Base-by-base conservation (phyloP, 2,329 filamentous ascomycete genomes). In the Phoma sp. region DNA sequence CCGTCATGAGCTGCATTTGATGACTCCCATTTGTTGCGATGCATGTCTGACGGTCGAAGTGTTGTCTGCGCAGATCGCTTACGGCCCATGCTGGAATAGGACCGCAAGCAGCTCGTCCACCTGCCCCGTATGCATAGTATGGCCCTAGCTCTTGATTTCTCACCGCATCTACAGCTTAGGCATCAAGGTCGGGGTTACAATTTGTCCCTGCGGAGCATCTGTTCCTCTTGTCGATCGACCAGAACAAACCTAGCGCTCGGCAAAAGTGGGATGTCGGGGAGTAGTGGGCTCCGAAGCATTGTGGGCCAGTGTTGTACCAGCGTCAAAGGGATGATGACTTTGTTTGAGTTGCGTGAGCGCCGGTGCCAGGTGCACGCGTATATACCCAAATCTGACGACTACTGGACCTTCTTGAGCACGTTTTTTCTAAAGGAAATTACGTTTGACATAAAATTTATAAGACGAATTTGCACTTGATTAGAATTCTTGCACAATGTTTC, bases 381-480 rank as follows among this genome's bases (percentile, higher is more conserved):
- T 51, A 32, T 43, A 46, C 5, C 25, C 37, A 32, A n/a, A 2
- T 32, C 29, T 35, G 52, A 32, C 41, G 45, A 10, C n/a, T 43
- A 7, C 36, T 46, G 52, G 41, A 27, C 10, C 1, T 38, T 9
- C 22, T 32, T 9, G 36, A 45, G 40, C 52, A 55, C 52, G 52
- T 37, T 36, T 22, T 33, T 33, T 13, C 24, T 6, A 3, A 38
- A 10, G 12, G 17, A 32, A 36, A 43, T 51, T 36, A 50, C 47
- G 41, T 17, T 46, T 19, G 36, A 31, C 12, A 15, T 9, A 32
- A 33, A 9, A 45, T 50, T 13, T 33, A 43, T 38, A 43, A 54
- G 40, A 25, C 15, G 10, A 25, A 21, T 40, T 41, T 50, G 41
- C 46, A 51, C 46, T 41, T 27, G 8, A 9, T 17, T n/a, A 4